These are phyloP conservation scores for Talaromyces sp. DNA, from an alignment of 2,329 filamentous ascomycete genomes.

Conservation along the genomic window DNA sequence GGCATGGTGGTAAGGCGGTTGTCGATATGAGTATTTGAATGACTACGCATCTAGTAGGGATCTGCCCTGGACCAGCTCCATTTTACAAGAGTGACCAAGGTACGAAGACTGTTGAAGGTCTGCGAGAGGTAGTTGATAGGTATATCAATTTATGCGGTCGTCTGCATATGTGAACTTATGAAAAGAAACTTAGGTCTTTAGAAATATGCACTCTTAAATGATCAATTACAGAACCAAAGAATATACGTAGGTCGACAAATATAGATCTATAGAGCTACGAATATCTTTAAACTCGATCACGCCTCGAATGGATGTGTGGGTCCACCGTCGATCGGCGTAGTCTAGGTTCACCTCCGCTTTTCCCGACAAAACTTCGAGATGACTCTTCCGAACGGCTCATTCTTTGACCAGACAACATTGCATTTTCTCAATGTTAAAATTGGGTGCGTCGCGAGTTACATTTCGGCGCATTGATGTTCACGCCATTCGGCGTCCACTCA, in stretches of 20 bases:
- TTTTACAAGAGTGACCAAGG: background rate
- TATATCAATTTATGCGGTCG: background rate
- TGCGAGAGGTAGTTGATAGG: background rate
- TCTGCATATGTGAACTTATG: no score
- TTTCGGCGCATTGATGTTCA: background rate
- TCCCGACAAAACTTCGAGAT: background rate
- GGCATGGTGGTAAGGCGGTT: no score
- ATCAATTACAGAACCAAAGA: no score
- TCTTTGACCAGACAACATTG: background rate
- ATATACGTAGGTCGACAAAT: no score
- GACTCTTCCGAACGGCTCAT: background rate
- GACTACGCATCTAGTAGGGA: no score
- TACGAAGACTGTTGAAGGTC: background rate
- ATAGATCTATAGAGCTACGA: background rate
- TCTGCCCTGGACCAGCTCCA: background rate
- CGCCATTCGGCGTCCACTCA: background rate
- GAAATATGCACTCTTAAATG: background rate
- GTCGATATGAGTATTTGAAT: no score
- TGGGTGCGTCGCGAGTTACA: background rate
- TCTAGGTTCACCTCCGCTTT: slow-evolving; percentile 5
- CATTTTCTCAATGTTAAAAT: slow-evolving; percentile 1
- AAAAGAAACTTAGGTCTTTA: no score
- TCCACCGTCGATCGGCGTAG: background rate
- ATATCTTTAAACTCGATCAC: background rate
- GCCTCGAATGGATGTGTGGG: slow-evolving; percentile 1